Percentiles rank a stretch among this genome's conserved stretches.
Conservation (phyloP, 768 basidiomycete species). For the Lentinula guzmanii region DNA sequence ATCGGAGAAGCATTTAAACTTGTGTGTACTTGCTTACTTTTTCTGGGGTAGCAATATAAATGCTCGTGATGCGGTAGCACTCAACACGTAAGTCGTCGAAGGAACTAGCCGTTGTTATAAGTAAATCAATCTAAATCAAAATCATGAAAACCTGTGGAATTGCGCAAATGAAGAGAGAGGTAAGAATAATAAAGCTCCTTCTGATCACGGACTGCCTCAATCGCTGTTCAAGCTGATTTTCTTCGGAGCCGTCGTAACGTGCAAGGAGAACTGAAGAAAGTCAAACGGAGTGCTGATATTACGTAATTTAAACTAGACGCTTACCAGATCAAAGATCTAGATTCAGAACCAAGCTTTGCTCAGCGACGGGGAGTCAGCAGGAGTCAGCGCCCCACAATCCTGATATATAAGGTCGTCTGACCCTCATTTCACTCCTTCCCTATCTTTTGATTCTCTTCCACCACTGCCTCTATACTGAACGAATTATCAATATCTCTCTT, state of each 20-base stretch:
- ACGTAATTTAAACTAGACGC: not conserved
- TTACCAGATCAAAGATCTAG: not conserved
- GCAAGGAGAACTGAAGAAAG: too few relatives aligned
- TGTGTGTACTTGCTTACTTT: not conserved
- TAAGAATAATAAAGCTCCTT: too few relatives aligned
- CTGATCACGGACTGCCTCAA: too few relatives aligned
- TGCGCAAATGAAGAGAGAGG: not conserved
- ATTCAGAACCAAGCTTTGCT: not conserved
- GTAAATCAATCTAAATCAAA: too few relatives aligned
- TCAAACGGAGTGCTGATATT: not conserved
- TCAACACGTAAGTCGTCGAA: not conserved
- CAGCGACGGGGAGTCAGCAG: not conserved
- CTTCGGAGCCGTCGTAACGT: too few relatives aligned
- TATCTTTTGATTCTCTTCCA: not conserved
- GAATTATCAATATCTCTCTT: not conserved
- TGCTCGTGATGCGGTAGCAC: not conserved
- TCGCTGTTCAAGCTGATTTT: too few relatives aligned
- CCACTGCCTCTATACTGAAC: not conserved
- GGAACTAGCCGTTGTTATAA: not conserved
- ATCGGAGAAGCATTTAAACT: not conserved
- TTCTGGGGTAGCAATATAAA: not conserved
- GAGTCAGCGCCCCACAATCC: not conserved
- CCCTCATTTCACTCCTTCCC: not conserved
- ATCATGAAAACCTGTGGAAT: too few relatives aligned
- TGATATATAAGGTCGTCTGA: constrained; percentile 2